Evolutionary conservation across 2,329 filamentous ascomycete species (phyloP), one percentile per base, ranked within the genome.

Genomic region (Neopestalotiopsis clavispora): DNA sequence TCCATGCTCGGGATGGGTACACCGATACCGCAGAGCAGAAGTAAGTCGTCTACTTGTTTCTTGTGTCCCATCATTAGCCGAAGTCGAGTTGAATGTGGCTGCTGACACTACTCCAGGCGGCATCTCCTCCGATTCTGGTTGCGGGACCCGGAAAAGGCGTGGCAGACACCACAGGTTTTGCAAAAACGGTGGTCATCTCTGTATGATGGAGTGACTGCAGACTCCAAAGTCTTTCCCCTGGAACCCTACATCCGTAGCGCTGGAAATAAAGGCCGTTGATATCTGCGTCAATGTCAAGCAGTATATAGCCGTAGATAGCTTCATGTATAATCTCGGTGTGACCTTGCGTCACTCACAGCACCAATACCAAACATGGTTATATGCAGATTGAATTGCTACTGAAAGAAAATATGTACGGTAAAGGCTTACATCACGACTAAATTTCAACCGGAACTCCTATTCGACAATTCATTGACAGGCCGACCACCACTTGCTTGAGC

Each of bases 151-250:
- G 84, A 86, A 68, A 74, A 83, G 23, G 83, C 84, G 0, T 87
- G 85, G 86, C 75, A 83, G 70, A 85, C 82, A 0, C 85, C 85
- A 0, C 75, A 77, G 4, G 76, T 75, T 1, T 75, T 87, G 77
- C 82, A 71, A 78, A 77, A 76, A 4, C 79, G 84, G 9, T 91
- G 87, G 86, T 80, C 84, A 23, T 79, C 82, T 4, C 78, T 91
- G 0, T 91, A 89, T 71, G 80, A 82, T 1, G 84, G 81, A 3
- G 82, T 90, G 3, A 83, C 78, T 2, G 78, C 83, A 0, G 86
- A 89, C 70, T 84, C 81, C 12, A 81, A 86, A 45, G 84, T 89
- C 0, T 87, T 90, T 66, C 88, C 88, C 0, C 78, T 89, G 2
- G 85, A 91, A 73, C 86, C 87, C n/a, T 79, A 77, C 28, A 81